These are phyloP conservation scores for Leptodermis oblonga DNA, from an alignment of 257 asterid species.

Conservation along the genomic window DNA sequence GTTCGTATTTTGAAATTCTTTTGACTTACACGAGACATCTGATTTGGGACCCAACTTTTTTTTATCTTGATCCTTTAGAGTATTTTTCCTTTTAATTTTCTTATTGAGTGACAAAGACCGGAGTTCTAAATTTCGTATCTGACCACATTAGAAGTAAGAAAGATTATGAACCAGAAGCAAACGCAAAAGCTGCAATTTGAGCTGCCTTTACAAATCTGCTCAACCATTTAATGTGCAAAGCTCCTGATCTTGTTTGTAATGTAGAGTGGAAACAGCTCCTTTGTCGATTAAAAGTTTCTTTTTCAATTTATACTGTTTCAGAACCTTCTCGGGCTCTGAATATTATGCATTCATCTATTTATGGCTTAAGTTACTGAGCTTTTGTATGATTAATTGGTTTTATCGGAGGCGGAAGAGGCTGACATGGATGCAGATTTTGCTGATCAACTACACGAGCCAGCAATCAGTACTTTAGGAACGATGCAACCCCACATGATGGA, in stretches of 20 bases:
- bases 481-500: slow-evolving; percentile 23
- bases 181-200: too few species aligned
- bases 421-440: slow-evolving; percentile 34
- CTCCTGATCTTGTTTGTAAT: neutral
- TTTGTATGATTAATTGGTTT: slow-evolving; percentile 2
- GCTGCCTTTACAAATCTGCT: neutral
- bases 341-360: neutral
- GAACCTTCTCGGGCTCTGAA: neutral
- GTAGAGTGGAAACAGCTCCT: too few species aligned
- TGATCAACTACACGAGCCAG: slow-evolving; percentile 13
- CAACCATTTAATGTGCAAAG: neutral
- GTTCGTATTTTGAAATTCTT: slow-evolving; percentile 5
- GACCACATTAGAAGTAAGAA: neutral
- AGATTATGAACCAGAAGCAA: neutral
- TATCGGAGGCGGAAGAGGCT: slow-evolving; percentile 40
- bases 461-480: slow-evolving; percentile 25
- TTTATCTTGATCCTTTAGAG: neutral
- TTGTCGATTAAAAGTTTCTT: too few species aligned
- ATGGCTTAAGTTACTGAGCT: neutral
- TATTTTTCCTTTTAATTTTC: neutral
- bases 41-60: neutral
- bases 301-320: too few species aligned
- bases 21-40: slow-evolving; percentile 2
- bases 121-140: neutral
- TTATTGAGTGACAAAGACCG: neutral